These are phyloP conservation scores for Rhododendron griersonianum DNA, from an alignment of 148 eudicot genomes.

Conservation along the genomic window DNA sequence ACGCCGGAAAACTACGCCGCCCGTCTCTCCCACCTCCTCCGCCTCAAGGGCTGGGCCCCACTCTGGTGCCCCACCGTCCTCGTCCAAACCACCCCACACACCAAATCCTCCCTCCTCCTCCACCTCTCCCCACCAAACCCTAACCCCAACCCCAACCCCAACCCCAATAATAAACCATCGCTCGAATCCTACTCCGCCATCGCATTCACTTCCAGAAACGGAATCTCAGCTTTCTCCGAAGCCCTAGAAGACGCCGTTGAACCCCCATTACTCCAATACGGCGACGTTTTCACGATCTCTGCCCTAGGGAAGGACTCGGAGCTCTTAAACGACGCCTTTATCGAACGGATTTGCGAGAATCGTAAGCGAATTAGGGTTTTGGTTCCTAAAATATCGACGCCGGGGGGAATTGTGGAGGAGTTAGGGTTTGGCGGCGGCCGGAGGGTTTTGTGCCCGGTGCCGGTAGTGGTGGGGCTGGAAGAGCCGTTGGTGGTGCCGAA, in stretches of 20 bases:
- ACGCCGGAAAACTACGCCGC: conserved; percentile 69
- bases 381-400: conserved; percentile 54
- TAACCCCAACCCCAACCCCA: not conserved
- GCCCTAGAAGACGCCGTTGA: conserved; percentile 26
- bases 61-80: conserved; percentile 72
- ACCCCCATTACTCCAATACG: conserved; percentile 29
- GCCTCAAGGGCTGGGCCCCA: conserved; percentile 48
- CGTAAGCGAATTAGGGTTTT: conserved; percentile 36
- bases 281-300: conserved; percentile 33
- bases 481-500: conserved; percentile 72
- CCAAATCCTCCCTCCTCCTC: conserved; percentile 33
- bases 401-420: conserved; percentile 50
- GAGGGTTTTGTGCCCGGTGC: conserved; percentile 64
- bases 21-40: conserved; percentile 52
- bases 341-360: conserved; percentile 29
- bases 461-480: conserved; percentile 46
- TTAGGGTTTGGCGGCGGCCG: conserved; percentile 56
- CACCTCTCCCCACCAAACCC: conserved; percentile 19
- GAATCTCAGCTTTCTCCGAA: conserved; percentile 58
- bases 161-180: conserved; percentile 8
- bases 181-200: conserved; percentile 58
- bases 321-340: conserved; percentile 33
- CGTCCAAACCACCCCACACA: conserved; percentile 46
- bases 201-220: conserved; percentile 81
- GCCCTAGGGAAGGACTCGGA: conserved; percentile 76